Percentiles rank a stretch among this genome's conserved stretches.
Evolutionary conservation across 116 monocot genomes (phyloP).

Genomic region (Cymodocea nodosa): DNA sequence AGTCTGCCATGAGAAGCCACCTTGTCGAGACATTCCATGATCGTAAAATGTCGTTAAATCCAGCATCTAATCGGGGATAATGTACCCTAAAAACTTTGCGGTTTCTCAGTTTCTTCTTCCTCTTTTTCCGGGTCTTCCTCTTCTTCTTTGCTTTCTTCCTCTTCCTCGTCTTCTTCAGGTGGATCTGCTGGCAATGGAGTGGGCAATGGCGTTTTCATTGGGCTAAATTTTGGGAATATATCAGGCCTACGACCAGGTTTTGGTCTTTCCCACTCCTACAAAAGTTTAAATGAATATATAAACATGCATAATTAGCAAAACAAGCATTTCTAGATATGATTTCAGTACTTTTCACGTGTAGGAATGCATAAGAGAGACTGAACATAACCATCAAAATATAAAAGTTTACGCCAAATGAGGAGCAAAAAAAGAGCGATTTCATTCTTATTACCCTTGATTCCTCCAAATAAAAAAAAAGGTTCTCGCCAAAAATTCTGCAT

Average conservation of each 20-base stretch:
- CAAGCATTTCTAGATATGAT: background rate
- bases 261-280: slow-evolving; percentile 70
- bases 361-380: background rate
- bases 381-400: background rate
- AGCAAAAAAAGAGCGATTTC: background rate
- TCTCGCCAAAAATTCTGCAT: background rate
- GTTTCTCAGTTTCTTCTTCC: slow-evolving; percentile 5
- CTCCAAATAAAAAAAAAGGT: background rate
- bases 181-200: slow-evolving; percentile 54
- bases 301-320: background rate
- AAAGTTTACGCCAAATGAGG: background rate
- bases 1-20: too few species aligned
- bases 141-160: slow-evolving; percentile 55
- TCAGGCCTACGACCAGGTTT: slow-evolving; percentile 68
- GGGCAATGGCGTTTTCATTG: slow-evolving; percentile 75
- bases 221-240: slow-evolving; percentile 63
- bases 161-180: slow-evolving; percentile 59
- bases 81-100: background rate
- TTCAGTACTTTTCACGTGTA: background rate
- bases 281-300: background rate
- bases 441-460: background rate
- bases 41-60: background rate
- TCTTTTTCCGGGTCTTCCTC: slow-evolving; percentile 30
- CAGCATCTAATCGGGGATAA: background rate
- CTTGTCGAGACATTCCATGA: background rate